Evolutionary conservation across 352 stramenopile genomes (phyloP).

Genomic region (Globisporangium iwayamae): DNA sequence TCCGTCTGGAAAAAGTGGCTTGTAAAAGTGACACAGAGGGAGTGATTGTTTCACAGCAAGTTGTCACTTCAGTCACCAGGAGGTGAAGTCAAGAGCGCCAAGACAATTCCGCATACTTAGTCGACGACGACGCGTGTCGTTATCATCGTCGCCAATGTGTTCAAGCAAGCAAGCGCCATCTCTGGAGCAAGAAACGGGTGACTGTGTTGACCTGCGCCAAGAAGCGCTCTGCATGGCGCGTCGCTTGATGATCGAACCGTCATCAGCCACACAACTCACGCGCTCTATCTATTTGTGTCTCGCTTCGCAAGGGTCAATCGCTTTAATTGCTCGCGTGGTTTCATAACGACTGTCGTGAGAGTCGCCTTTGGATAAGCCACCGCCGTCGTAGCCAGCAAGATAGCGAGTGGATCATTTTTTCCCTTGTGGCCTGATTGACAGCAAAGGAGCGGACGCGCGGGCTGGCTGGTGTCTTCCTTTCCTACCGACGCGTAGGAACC

Average conservation of each 20-base stretch:
- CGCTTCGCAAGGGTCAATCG: background rate
- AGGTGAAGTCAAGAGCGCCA: background rate
- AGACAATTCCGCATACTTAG: too few species aligned
- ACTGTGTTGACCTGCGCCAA: background rate
- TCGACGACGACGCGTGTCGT: too few species aligned
- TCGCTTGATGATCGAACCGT: constrained; percentile 4
- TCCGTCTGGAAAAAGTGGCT: too few species aligned
- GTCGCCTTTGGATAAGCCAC: constrained; percentile 3
- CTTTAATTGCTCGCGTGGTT: constrained; percentile 3
- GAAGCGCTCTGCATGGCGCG: background rate
- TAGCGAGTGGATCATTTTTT: background rate
- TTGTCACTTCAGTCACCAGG: too few species aligned
- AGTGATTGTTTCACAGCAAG: background rate
- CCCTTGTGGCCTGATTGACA: background rate
- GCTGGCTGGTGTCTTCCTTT: background rate
- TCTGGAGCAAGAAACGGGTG: background rate
- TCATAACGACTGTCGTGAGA: constrained; percentile 1
- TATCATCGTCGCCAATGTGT: too few species aligned
- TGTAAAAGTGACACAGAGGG: background rate
- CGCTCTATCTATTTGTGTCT: background rate
- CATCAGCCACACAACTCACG: background rate
- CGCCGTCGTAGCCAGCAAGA: background rate
- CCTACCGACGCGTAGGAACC: background rate
- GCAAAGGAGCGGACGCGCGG: background rate
- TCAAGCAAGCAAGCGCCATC: background rate